Evolutionary conservation across 1,284 basidiomycete genomes (phyloP), one percentile per base, ranked within the genome.

Genomic region (Naganishia cerealis): DNA sequence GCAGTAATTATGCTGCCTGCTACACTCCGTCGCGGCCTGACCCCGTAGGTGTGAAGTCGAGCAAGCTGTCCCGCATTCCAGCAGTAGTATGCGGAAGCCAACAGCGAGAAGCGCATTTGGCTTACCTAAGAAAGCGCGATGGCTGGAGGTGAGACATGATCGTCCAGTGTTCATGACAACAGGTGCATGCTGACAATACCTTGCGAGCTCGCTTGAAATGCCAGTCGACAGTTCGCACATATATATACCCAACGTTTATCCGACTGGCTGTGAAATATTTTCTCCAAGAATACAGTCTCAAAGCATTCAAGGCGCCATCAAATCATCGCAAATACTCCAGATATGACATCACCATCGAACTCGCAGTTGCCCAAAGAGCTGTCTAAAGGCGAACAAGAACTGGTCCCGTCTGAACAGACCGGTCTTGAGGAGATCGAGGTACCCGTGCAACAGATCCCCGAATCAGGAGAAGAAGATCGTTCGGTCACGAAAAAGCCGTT

Each of bases 401-500:
- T 8, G 24, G 3, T 13, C 7, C 21, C 46, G 9, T 46, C n/a
- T 24, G 46, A 24, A 50, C n/a, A 8, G 21, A 4, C 0, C 46
- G 12, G 36, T 21, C n/a, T 24, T 21, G 13, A 16, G 18, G 42
- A 16, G 18, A 16, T 16, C 29, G 29, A 33, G 16, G 15, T 10
- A 2, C 18, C 9, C 26, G 8, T n/a, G 29, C 46, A 26, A 38
- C 15, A 53, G 18, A 21, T 15, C 13, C 0, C 18, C 9, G 4
- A 24, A 26, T 10, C 57, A 29, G 43, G 48, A 9, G 12, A 48
- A 36, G 33, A 24, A 7, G 46, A 21, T 16, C 26, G 9, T 12
- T 1, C 38, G 18, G 29, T 9, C 10, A 63, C 53, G 50, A 67
- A 67, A 26, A 67, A 56, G 38, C 66, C 66, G 13, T 38, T 67